Percentiles rank a stretch among this genome's conserved stretches.
Evolutionary conservation across 208 protist species (phyloP).

Genomic region (Herpetomonas muscarum): DNA sequence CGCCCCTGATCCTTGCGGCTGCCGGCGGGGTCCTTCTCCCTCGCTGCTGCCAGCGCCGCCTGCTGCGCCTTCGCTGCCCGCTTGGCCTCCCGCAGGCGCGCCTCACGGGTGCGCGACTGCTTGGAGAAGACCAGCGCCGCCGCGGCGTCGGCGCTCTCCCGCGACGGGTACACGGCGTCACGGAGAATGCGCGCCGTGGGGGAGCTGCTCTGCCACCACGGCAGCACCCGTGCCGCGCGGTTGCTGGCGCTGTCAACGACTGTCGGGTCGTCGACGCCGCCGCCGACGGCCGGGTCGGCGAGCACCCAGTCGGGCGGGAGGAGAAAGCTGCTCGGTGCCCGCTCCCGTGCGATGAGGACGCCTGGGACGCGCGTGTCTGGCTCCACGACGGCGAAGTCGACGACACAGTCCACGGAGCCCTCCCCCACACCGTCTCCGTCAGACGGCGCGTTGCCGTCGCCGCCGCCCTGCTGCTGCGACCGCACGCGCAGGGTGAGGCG

Average conservation of each 20-base stretch:
- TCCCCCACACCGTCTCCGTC: constrained; percentile 2
- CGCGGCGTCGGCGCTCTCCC: constrained; percentile 31
- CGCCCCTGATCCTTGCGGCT: constrained; percentile 10
- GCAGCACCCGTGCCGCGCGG: constrained; percentile 20
- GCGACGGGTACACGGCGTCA: constrained; percentile 41
- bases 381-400: constrained; percentile 51
- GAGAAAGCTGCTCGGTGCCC: constrained; percentile 30
- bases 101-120: constrained; percentile 34
- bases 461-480: background rate
- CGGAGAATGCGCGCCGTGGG: constrained; percentile 41
- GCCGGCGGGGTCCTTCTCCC: background rate
- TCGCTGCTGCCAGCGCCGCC: constrained; percentile 10
- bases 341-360: constrained; percentile 67
- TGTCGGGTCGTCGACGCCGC: background rate
- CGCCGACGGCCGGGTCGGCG: constrained; percentile 29
- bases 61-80: constrained; percentile 10
- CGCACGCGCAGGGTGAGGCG: background rate
- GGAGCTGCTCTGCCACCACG: constrained; percentile 75
- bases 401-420: constrained; percentile 26
- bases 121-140: constrained; percentile 34
- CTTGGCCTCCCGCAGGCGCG: constrained; percentile 23
- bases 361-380: constrained; percentile 40
- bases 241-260: background rate
- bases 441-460: background rate
- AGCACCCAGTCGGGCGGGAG: constrained; percentile 26